Conservation (phyloP, 176 grass and related monocot genomes). For the Sorghum bicolor region Sorghum_bicolor_NCBIv3 NC_012870.2:73266001-73266500, state of each 20-base stretch:
- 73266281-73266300: neutral
- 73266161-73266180: neutral
- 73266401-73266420: constrained; percentile 5
- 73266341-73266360: constrained; percentile 5
- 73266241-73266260: neutral
- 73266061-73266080: neutral
- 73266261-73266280: neutral
- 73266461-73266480: neutral
- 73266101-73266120: neutral
- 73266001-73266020: neutral
- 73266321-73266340: neutral
- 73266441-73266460: constrained; percentile 10
- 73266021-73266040: neutral
- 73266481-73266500: constrained; percentile 55
- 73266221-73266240: neutral
- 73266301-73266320: neutral
- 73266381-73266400: neutral
- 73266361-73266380: neutral
- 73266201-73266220: neutral
- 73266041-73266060: neutral
- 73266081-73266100: neutral
- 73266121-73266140: neutral
- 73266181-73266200: neutral
- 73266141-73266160: neutral
- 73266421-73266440: neutral